Evolutionary conservation across 2,329 filamentous ascomycete genomes (phyloP).

Genomic region (Madurella fahalii): DNA sequence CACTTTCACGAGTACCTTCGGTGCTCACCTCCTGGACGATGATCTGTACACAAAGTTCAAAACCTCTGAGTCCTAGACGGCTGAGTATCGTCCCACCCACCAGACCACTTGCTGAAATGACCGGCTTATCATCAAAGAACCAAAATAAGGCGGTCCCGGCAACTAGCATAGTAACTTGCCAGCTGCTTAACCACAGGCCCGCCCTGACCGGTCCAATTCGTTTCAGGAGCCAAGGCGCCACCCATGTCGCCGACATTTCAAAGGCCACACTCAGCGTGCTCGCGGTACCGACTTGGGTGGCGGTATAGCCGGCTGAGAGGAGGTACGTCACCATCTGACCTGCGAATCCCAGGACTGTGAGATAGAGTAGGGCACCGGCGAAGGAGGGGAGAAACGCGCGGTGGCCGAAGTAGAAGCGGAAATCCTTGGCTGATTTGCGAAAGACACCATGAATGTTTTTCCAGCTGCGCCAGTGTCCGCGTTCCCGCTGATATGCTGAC

Average conservation of each 20-base stretch:
- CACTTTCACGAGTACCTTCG: background rate
- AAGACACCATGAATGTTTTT: background rate
- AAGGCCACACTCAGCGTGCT: slow-evolving; percentile 49
- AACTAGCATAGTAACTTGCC: slow-evolving; percentile 56
- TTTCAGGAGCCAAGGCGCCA: slow-evolving; percentile 51
- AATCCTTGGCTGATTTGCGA: slow-evolving; percentile 1
- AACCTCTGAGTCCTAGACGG: slow-evolving; percentile 58
- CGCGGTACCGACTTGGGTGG: slow-evolving; percentile 42
- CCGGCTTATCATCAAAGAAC: slow-evolving; percentile 6
- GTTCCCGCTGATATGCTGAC: too few relatives aligned
- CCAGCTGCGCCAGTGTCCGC: background rate
- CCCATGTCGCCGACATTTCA: slow-evolving; percentile 58
- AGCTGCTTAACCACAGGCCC: slow-evolving; percentile 66
- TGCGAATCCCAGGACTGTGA: slow-evolving; percentile 55
- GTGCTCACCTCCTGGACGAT: slow-evolving; percentile 57
- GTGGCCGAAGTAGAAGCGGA: slow-evolving; percentile 48
- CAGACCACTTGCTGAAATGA: slow-evolving; percentile 44
- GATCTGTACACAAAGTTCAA: slow-evolving; percentile 56
- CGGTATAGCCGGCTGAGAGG: slow-evolving; percentile 40
- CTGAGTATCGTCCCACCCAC: slow-evolving; percentile 51
- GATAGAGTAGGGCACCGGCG: slow-evolving; percentile 54
- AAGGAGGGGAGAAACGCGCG: slow-evolving; percentile 57
- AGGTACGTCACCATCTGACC: slow-evolving; percentile 42
- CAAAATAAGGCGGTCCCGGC: slow-evolving; percentile 39
- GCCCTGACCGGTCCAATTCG: slow-evolving; percentile 55